phyloP scores from a whole-genome alignment of 768 basidiomycete species.

The Amanita fuliginea region DNA sequence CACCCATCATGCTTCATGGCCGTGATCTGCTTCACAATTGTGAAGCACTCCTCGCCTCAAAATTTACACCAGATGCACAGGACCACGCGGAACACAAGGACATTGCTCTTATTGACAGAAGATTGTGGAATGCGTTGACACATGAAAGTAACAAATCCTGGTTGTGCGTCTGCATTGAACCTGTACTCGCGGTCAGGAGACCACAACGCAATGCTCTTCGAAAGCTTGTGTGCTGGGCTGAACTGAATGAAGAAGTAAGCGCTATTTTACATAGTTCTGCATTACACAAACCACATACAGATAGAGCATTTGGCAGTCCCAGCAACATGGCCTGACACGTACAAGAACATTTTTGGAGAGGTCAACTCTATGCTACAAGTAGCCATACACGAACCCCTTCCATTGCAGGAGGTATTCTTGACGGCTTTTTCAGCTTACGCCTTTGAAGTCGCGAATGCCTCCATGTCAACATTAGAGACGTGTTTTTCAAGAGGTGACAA shows the following conservation, averaged over 20 bases:
- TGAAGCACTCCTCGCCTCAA: not conserved
- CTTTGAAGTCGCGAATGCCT: constrained; percentile 28
- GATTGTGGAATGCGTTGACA: constrained; percentile 16
- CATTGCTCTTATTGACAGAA: constrained; percentile 14
- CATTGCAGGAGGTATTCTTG: constrained; percentile 40
- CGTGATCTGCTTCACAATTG: no score
- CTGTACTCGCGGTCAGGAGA: not conserved
- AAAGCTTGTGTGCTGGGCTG: constrained; percentile 12
- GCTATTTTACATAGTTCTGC: constrained; percentile 8
- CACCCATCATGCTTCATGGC: no score
- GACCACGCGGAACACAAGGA: constrained; percentile 3
- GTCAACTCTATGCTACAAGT: not conserved
- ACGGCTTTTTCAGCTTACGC: constrained; percentile 39
- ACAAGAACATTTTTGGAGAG: constrained; percentile 19
- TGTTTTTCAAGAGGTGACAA: constrained; percentile 29
- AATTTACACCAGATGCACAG: not conserved
- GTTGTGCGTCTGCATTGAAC: constrained; percentile 4
- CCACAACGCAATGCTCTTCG: not conserved
- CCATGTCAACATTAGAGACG: constrained; percentile 25
- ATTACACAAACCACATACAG: constrained; percentile 7
- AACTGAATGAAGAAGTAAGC: constrained; percentile 18
- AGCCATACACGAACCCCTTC: constrained; percentile 15
- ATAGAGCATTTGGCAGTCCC: constrained; percentile 22
- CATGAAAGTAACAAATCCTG: constrained; percentile 7
- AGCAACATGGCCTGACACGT: constrained; percentile 19